Percentiles rank a stretch among this genome's conserved stretches.
Conservation (phyloP, 305 asterid species). For the Fraxinus xanthoxyloides region DNA sequence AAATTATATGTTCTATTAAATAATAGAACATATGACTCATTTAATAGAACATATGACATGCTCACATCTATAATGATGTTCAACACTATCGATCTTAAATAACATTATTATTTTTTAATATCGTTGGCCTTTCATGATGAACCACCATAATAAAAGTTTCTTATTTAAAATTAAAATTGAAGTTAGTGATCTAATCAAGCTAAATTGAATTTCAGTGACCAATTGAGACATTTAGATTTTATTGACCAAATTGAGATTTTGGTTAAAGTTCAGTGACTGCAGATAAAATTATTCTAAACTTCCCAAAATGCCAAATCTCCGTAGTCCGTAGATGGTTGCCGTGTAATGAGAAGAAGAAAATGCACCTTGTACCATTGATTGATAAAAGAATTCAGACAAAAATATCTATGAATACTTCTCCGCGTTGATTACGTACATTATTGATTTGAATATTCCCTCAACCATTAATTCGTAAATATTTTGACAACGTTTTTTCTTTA, state of each 20-base stretch:
- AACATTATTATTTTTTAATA: too few species aligned
- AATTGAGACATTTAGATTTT: not conserved
- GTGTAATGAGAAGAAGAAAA: not conserved
- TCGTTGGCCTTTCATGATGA: not conserved
- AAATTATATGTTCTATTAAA: too few species aligned
- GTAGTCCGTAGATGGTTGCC: not conserved
- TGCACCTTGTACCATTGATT: not conserved
- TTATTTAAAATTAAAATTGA: not conserved
- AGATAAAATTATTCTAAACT: not conserved
- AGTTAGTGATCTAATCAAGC: not conserved
- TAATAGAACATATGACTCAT: too few species aligned
- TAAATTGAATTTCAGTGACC: not conserved
- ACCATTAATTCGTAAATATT: constrained; percentile 1
- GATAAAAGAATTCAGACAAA: not conserved
- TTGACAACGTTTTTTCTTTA: constrained; percentile 4
- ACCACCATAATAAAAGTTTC: not conserved
- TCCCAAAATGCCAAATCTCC: not conserved
- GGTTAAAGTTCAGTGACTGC: not conserved
- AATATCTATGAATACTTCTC: constrained; percentile 3
- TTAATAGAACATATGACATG: too few species aligned
- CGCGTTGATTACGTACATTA: constrained; percentile 26
- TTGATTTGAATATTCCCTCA: not conserved
- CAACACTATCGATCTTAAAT: too few species aligned
- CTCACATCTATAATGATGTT: too few species aligned
- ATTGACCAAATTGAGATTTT: not conserved